Evolutionary conservation across 768 basidiomycete species (phyloP).

Genomic region (Termitomyces heimii): DNA sequence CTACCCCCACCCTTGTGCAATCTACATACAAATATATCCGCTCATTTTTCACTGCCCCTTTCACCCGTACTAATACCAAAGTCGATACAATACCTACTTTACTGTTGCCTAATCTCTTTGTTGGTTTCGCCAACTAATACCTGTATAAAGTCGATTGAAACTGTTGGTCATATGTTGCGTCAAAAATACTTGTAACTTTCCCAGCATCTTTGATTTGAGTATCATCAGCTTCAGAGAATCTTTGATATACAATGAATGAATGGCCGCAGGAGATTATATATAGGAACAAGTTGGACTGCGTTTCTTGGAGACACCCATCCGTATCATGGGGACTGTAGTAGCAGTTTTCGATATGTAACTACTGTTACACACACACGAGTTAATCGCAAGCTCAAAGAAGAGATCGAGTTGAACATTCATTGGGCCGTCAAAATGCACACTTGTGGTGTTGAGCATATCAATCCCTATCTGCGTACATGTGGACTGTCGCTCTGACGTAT

Average conservation of each 20-base stretch:
- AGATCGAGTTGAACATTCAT: neutral
- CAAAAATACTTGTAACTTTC: neutral
- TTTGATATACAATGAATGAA: neutral
- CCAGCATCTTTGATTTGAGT: neutral
- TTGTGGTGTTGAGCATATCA: neutral
- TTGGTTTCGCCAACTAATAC: neutral
- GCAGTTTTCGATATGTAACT: too few species aligned
- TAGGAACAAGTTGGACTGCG: neutral
- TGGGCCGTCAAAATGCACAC: neutral
- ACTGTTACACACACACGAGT: too few species aligned
- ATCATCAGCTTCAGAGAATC: neutral
- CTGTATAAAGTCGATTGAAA: constrained; percentile 8
- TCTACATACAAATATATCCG: constrained; percentile 7
- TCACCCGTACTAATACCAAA: constrained; percentile 10
- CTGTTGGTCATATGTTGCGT: neutral
- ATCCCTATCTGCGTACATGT: neutral
- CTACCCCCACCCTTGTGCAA: constrained; percentile 3
- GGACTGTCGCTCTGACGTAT: neutral
- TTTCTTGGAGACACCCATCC: neutral
- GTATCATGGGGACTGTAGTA: neutral
- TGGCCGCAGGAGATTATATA: neutral
- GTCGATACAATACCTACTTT: constrained; percentile 14
- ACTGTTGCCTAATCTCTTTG: constrained; percentile 12
- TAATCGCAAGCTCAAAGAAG: neutral
- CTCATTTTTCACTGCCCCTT: constrained; percentile 3